These are phyloP conservation scores for Magnolia changhungtana DNA, from an alignment of 164 flowering plant species.

Conservation along the genomic window DNA sequence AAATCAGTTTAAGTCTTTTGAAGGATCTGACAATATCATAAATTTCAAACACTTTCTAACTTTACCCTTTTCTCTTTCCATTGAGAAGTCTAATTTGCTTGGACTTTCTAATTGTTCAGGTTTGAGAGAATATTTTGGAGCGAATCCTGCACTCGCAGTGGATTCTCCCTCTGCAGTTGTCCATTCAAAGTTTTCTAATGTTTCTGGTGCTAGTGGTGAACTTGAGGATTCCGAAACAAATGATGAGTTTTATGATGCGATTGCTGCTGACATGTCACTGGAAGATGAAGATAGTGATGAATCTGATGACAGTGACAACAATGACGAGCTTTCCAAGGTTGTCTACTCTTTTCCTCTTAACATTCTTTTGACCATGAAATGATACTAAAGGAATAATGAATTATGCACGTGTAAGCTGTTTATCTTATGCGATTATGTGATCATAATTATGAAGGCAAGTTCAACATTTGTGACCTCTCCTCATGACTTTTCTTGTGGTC, in stretches of 20 bases:
- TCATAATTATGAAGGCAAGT: neutral
- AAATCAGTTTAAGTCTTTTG: no score
- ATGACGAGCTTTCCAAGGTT: slow-evolving; percentile 5
- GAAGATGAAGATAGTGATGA: slow-evolving; percentile 69
- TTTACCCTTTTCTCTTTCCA: no score
- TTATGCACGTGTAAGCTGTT: neutral
- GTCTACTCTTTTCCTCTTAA: neutral
- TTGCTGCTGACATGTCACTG: slow-evolving; percentile 55
- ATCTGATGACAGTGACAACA: slow-evolving; percentile 15
- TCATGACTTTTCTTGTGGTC: slow-evolving; percentile 9
- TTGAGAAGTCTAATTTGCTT: no score
- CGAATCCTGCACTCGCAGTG: slow-evolving; percentile 57
- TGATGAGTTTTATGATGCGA: slow-evolving; percentile 91
- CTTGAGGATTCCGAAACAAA: slow-evolving; percentile 43
- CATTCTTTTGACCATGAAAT: neutral
- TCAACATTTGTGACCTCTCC: slow-evolving; percentile 1
- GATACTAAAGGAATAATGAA: neutral
- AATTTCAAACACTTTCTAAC: neutral
- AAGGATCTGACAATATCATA: neutral
- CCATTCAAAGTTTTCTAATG: slow-evolving; percentile 41
- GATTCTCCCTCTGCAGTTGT: slow-evolving; percentile 43
- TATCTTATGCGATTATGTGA: neutral
- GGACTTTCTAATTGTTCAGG: slow-evolving; percentile 38
- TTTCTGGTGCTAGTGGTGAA: slow-evolving; percentile 40
- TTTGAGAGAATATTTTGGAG: slow-evolving; percentile 75